Conservation (phyloP, 768 basidiomycete genomes). For the Astraeus odoratus region DNA sequence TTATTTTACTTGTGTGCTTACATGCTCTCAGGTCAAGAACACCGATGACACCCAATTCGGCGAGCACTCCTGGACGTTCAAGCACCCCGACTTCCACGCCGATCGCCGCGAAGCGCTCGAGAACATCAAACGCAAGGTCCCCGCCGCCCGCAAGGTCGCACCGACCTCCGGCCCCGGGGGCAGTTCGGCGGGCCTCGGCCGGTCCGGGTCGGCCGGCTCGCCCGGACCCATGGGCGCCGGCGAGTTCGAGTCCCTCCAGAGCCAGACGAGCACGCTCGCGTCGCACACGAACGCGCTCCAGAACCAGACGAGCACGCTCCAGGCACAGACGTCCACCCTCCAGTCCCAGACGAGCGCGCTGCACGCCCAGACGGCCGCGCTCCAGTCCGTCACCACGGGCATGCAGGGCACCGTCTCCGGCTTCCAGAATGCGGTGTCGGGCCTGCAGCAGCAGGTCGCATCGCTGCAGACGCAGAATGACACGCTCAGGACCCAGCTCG, state of each 20-base stretch:
- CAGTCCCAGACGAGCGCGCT: slow-evolving; percentile 26
- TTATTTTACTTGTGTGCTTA: neutral
- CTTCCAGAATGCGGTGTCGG: slow-evolving; percentile 14
- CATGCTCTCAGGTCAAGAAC: slow-evolving; percentile 56
- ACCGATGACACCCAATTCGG: slow-evolving; percentile 72
- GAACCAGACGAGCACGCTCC: slow-evolving; percentile 20
- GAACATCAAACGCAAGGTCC: slow-evolving; percentile 59
- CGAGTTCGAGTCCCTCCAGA: slow-evolving; percentile 23
- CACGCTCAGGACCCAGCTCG: slow-evolving; percentile 23
- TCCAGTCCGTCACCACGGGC: slow-evolving; percentile 26
- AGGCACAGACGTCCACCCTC: slow-evolving; percentile 23
- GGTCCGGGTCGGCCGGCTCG: slow-evolving; percentile 19
- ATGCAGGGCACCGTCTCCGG: slow-evolving; percentile 17
- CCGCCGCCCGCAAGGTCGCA: slow-evolving; percentile 27
- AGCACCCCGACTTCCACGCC: slow-evolving; percentile 47
- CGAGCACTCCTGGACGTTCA: slow-evolving; percentile 50
- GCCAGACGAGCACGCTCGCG: slow-evolving; percentile 21
- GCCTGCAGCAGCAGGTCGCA: slow-evolving; percentile 23
- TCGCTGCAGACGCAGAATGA: slow-evolving; percentile 25
- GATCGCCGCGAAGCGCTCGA: slow-evolving; percentile 51
- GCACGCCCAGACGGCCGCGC: slow-evolving; percentile 27
- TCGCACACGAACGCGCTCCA: slow-evolving; percentile 27
- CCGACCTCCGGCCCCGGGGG: slow-evolving; percentile 18
- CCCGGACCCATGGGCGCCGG: slow-evolving; percentile 18
- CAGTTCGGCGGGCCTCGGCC: slow-evolving; percentile 16